Conservation (phyloP, 2,329 filamentous ascomycete genomes). For the Calycina marina region DNA sequence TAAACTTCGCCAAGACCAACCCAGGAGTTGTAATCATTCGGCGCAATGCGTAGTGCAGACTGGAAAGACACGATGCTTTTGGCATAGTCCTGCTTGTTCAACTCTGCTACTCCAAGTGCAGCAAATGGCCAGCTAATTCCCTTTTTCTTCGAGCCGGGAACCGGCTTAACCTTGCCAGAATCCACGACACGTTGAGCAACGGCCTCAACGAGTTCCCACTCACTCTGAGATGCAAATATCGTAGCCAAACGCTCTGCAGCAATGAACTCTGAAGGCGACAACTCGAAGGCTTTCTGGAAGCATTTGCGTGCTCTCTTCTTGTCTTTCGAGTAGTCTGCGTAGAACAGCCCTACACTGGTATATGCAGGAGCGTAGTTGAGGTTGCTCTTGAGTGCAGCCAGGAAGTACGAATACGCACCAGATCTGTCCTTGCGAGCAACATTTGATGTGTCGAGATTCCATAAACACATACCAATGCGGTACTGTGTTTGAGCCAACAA, state of each 20-base stretch:
- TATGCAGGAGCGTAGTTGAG: slow-evolving; percentile 83
- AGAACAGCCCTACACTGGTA: slow-evolving; percentile 80
- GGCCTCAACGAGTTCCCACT: slow-evolving; percentile 94
- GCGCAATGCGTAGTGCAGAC: slow-evolving; percentile 68
- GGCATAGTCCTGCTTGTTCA: slow-evolving; percentile 84
- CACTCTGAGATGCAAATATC: slow-evolving; percentile 75
- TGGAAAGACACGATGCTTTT: slow-evolving; percentile 88
- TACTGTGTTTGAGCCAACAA: slow-evolving; percentile 79
- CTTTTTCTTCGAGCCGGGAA: slow-evolving; percentile 84
- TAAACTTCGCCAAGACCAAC: slow-evolving; percentile 96
- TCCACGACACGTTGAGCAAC: slow-evolving; percentile 83
- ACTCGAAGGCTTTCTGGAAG: slow-evolving; percentile 90
- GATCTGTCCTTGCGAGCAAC: slow-evolving; percentile 64
- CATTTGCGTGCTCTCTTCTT: slow-evolving; percentile 77
- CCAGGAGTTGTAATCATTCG: slow-evolving; percentile 87
- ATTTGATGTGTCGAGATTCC: slow-evolving; percentile 66
- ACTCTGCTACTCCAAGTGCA: slow-evolving; percentile 80
- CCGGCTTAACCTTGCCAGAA: slow-evolving; percentile 81
- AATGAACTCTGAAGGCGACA: slow-evolving; percentile 73
- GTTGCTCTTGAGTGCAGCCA: slow-evolving; percentile 73
- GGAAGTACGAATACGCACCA: slow-evolving; percentile 71
- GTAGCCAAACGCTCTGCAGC: slow-evolving; percentile 78
- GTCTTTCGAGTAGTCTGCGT: slow-evolving; percentile 80
- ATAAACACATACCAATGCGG: slow-evolving; percentile 73
- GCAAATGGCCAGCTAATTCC: slow-evolving; percentile 94